Conservation (phyloP, 495 filamentous ascomycete species). For the Bathelium albidoporum region DNA sequence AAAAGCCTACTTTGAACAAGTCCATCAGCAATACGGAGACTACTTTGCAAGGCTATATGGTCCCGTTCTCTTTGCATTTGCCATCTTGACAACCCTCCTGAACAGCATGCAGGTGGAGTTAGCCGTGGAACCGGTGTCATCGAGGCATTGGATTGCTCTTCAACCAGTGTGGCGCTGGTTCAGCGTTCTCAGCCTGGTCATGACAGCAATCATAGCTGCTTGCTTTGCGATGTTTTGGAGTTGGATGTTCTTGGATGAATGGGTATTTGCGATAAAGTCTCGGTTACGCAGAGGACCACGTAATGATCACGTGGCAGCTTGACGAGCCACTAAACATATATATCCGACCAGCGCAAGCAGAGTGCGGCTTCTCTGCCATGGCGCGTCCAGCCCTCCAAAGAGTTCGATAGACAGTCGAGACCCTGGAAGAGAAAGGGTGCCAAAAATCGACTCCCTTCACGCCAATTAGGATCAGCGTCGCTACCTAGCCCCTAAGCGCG, state of each 20-base stretch:
- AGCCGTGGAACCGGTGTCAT: constrained; percentile 10
- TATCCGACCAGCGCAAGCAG: no score
- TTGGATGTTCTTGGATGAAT: constrained; percentile 1
- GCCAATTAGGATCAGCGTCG: no score
- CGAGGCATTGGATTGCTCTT: not conserved
- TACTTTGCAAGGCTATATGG: constrained; percentile 26
- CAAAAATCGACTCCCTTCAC: no score
- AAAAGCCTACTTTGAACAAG: constrained; percentile 11
- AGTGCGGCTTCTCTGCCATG: no score
- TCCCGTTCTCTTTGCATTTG: constrained; percentile 29
- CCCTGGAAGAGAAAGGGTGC: no score
- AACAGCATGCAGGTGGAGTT: constrained; percentile 29
- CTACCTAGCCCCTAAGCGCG: no score
- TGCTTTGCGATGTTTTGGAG: not conserved
- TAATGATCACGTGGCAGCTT: not conserved
- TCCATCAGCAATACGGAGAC: constrained; percentile 20
- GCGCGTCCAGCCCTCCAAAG: no score
- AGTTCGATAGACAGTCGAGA: no score
- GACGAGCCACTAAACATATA: not conserved
- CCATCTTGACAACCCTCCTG: constrained; percentile 21
- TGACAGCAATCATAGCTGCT: not conserved
- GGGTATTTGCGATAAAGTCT: not conserved
- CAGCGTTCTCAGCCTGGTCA: not conserved
- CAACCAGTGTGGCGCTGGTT: constrained; percentile 1
- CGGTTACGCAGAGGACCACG: not conserved